Conservation (phyloP, 129 eudicot species). For the Dittrichia graveolens region DNA sequence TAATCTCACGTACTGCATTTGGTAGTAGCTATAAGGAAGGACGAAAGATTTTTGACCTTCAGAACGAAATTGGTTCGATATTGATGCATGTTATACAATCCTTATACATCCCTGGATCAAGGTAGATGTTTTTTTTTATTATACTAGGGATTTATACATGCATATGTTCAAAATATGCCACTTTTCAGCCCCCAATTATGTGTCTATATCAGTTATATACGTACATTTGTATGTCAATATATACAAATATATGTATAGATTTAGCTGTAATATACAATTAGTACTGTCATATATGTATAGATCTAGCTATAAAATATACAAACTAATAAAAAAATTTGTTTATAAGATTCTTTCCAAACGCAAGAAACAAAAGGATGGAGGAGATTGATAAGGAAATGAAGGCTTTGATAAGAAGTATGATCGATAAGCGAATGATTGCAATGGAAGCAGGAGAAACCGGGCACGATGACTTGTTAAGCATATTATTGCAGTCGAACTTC, state of each 20-base stretch:
- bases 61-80: constrained; percentile 38
- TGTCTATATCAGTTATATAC: too few species aligned
- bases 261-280: too few species aligned
- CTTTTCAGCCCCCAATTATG: too few species aligned
- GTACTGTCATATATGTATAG: too few species aligned
- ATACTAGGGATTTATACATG: too few species aligned
- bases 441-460: constrained; percentile 37
- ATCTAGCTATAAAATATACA: too few species aligned
- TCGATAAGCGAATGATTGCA: constrained; percentile 29
- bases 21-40: constrained; percentile 62
- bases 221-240: too few species aligned
- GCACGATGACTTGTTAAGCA: constrained; percentile 40
- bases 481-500: constrained; percentile 37
- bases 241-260: too few species aligned
- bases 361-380: constrained; percentile 34
- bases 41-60: constrained; percentile 48
- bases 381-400: constrained; percentile 35
- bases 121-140: constrained; percentile 24
- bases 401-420: constrained; percentile 30
- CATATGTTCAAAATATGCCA: too few species aligned
- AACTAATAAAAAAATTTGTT: neutral
- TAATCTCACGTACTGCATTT: constrained; percentile 56
- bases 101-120: constrained; percentile 54
- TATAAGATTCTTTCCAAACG: constrained; percentile 43
- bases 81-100: constrained; percentile 46